Percentiles rank a stretch among this genome's conserved stretches.
phyloP scores from a whole-genome alignment of 345 rosid species.

The Arabis alpina region DNA sequence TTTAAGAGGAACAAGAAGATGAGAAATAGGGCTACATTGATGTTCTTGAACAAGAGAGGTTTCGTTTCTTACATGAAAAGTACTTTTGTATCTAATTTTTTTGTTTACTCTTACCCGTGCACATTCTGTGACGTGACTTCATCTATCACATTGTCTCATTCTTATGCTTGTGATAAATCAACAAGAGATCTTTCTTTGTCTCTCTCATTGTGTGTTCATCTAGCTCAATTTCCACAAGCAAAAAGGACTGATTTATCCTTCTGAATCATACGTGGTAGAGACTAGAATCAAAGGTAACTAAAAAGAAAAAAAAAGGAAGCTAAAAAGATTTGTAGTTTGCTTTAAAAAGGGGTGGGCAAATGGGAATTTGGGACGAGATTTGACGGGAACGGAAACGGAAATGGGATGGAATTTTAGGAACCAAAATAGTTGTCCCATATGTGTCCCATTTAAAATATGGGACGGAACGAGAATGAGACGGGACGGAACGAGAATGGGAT shows the following conservation, averaged over 20 bases:
- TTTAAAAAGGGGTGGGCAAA: too few relatives aligned
- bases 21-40: neutral
- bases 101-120: neutral
- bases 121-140: constrained; percentile 16
- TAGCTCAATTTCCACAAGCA: neutral
- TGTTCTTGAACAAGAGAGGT: constrained; percentile 28
- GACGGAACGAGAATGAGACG: too few relatives aligned
- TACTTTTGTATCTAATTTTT: constrained; percentile 26
- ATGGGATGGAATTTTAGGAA: too few relatives aligned
- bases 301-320: neutral
- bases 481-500: too few relatives aligned
- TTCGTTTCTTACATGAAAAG: constrained; percentile 24
- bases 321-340: constrained; percentile 31
- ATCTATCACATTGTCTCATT: constrained; percentile 26
- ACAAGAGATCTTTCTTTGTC: constrained; percentile 1
- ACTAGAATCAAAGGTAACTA: constrained; percentile 48
- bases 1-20: constrained; percentile 9
- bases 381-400: too few relatives aligned
- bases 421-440: too few relatives aligned
- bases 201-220: constrained; percentile 25
- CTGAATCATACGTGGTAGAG: constrained; percentile 28
- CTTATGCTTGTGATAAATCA: constrained; percentile 22
- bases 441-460: too few relatives aligned
- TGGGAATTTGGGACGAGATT: too few relatives aligned
- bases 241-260: constrained; percentile 26